Base-by-base conservation (phyloP, 345 rosid species). In the Linum trigynum region DNA sequence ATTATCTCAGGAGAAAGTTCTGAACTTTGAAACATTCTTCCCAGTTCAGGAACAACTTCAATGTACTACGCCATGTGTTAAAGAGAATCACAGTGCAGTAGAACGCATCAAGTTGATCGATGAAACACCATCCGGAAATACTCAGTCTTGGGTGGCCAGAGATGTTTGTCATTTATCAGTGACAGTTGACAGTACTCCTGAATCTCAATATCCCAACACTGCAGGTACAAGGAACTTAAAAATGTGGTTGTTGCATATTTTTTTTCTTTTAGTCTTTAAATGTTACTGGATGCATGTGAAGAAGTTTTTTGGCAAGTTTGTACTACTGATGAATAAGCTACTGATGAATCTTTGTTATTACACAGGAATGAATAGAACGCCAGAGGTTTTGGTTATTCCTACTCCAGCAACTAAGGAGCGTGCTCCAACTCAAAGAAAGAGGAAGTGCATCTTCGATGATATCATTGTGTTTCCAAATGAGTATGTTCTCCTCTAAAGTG, bases 351-450 rank as follows among this genome's bases (percentile, higher is more conserved):
- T 48, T 16, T 59, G 42, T 61, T 16, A 23, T 39, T 64, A n/a
- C 17, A 56, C 77, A 86, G 94, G 78, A 41, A 70, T 68, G 71
- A 43, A 62, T 42, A 48, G 11, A 9, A 72, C 87, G 37, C 89
- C 76, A 1, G 82, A 78, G 59, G 72, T 78, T 67, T 67, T 71
- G 59, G 63, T 76, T 75, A 73, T 92, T 63, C 79, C 65, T 62
- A 90, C 94, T 1, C 94, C 96, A 36, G 82, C 87, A 45, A 61
- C 77, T 35, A 86, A 75, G 79, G 97, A 92, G 74, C 67, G 66
- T 71, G 58, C 75, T 59, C 82, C 69, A 66, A 43, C 53, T 70
- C 66, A 68, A 60, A 76, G 81, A 75, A 86, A 86, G 73, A 76
- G 90, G 64, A 86, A 82, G 71, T 85, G 86, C 74, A 36, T 82